Evolutionary conservation across 495 filamentous ascomycete species (phyloP).

Genomic region (Neurospora sp.): DNA sequence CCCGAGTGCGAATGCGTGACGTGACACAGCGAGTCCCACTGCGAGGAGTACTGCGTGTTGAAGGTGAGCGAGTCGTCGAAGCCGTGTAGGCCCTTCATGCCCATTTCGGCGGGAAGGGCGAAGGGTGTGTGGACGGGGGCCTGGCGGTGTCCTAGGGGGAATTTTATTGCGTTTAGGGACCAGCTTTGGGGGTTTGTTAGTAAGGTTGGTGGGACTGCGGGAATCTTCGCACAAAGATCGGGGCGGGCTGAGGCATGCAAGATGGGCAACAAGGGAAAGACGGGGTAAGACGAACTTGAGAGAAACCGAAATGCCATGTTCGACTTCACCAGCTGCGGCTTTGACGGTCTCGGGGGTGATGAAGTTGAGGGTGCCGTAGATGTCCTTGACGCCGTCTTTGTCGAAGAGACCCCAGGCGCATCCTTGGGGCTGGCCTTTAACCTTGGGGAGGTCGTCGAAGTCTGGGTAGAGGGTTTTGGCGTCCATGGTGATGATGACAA

Average conservation of each 20-base stretch:
- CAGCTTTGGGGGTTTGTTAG: conserved; percentile 16
- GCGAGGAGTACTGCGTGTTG: conserved; percentile 67
- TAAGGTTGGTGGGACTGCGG: background rate
- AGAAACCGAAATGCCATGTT: conserved; percentile 45
- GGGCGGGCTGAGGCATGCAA: too few species aligned
- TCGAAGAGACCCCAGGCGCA: conserved; percentile 60
- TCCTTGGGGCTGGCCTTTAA: conserved; percentile 51
- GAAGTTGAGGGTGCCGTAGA: conserved; percentile 49
- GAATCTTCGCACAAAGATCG: too few species aligned
- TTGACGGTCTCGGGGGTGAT: conserved; percentile 46
- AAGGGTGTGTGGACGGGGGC: conserved; percentile 40
- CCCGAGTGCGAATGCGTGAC: conserved; percentile 23
- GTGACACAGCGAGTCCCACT: conserved; percentile 75
- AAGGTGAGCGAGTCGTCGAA: conserved; percentile 51
- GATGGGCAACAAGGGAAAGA: too few species aligned
- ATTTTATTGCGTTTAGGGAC: conserved; percentile 36
- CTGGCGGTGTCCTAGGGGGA: conserved; percentile 42
- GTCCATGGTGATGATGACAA: conserved; percentile 5
- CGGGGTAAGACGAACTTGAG: conserved; percentile 39
- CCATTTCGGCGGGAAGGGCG: conserved; percentile 27
- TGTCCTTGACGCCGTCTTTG: conserved; percentile 48
- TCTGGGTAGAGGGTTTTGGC: conserved; percentile 24
- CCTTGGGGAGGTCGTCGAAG: conserved; percentile 50
- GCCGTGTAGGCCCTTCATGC: conserved; percentile 18
- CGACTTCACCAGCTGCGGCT: conserved; percentile 40